Conservation (phyloP, 192 early-diverging fungal genomes). For the Linnemannia exigua region DNA sequence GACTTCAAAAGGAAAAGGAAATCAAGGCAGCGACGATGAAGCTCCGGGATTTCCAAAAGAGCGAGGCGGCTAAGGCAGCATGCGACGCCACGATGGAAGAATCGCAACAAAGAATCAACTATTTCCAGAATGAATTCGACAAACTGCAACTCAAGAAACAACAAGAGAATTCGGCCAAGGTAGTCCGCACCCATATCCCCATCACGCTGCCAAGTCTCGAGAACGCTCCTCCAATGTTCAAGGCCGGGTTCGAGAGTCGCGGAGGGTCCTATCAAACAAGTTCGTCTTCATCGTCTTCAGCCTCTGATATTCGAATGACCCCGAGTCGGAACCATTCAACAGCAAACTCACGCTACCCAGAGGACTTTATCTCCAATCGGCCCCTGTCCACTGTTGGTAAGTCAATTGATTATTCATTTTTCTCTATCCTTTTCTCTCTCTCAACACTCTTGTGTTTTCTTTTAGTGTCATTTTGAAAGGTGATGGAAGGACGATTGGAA, state of each 20-base stretch:
- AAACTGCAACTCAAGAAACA: slow-evolving; percentile 63
- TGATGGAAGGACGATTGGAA: background rate
- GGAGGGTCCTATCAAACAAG: background rate
- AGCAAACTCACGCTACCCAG: slow-evolving; percentile 48
- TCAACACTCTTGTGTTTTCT: background rate
- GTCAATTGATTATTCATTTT: too few relatives aligned
- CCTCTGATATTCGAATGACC: slow-evolving; percentile 4
- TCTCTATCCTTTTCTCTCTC: background rate
- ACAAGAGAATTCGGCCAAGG: slow-evolving; percentile 27
- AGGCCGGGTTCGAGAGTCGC: slow-evolving; percentile 18
- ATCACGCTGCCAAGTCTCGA: slow-evolving; percentile 40
- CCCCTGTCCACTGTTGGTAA: slow-evolving; percentile 52
- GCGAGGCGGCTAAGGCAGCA: slow-evolving; percentile 64
- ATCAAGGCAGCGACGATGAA: slow-evolving; percentile 56
- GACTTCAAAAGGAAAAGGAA: slow-evolving; percentile 57
- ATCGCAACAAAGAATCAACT: slow-evolving; percentile 76
- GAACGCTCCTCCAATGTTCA: slow-evolving; percentile 38
- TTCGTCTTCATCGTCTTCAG: background rate
- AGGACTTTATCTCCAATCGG: slow-evolving; percentile 50
- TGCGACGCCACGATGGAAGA: slow-evolving; percentile 81
- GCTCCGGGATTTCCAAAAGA: slow-evolving; percentile 46
- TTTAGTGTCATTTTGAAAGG: background rate
- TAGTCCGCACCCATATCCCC: slow-evolving; percentile 27
- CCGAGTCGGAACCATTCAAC: slow-evolving; percentile 29
- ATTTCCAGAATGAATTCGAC: slow-evolving; percentile 75